Conservation (phyloP, 371 early-diverging fungal genomes). For the Rhizopus arrhizus region DNA sequence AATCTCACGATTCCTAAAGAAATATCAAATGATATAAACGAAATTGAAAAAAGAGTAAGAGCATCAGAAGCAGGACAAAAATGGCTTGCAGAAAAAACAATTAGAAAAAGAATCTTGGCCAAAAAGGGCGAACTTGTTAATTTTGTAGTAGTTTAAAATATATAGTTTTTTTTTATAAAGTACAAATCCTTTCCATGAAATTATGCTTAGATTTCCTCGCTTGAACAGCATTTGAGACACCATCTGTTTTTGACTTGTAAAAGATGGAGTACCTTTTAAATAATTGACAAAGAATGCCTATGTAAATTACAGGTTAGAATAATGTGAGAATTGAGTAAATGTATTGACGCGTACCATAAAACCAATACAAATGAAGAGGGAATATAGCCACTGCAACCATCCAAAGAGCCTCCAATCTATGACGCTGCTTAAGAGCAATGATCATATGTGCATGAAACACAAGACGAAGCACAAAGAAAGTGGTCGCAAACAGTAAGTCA, state of each 20-base stretch:
- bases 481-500: conserved; percentile 44
- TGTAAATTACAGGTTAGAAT: background rate
- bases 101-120: conserved; percentile 70
- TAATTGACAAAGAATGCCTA: conserved; percentile 1
- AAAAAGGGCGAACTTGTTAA: conserved; percentile 78
- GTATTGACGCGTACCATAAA: conserved; percentile 34
- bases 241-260: conserved; percentile 7
- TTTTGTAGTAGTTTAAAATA: conserved; percentile 60
- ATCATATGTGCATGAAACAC: conserved; percentile 51
- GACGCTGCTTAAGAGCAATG: conserved; percentile 20
- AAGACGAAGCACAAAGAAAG: conserved; percentile 41
- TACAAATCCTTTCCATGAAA: conserved; percentile 25
- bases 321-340: background rate
- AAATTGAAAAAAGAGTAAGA: conserved; percentile 52
- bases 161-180: conserved; percentile 14
- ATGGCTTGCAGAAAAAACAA: conserved; percentile 55
- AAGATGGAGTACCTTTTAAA: background rate
- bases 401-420: conserved; percentile 26
- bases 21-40: conserved; percentile 28
- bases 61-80: conserved; percentile 57
- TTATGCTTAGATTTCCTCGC: conserved; percentile 12
- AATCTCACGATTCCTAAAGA: conserved; percentile 60
- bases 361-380: conserved; percentile 52
- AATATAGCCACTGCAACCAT: conserved; percentile 27
- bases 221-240: background rate